Evolutionary conservation across 1,284 basidiomycete genomes (phyloP).

Genomic region (Melanopsichium pennsylvanicum): DNA sequence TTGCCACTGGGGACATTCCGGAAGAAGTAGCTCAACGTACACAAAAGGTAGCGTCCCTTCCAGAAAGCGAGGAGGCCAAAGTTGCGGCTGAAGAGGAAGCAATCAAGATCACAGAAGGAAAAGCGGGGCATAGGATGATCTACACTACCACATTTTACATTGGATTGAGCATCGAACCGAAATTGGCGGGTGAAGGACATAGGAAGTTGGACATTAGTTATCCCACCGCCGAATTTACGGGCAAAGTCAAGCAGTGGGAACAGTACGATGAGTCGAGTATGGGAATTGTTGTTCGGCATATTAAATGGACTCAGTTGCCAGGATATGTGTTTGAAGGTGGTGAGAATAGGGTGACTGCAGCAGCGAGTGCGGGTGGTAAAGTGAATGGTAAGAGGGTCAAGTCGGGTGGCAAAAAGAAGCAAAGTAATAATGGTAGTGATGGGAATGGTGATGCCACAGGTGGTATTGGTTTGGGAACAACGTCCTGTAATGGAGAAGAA

Average conservation of each 20-base stretch:
- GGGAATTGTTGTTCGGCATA: conserved; percentile 92
- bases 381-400: conserved; percentile 80
- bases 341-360: conserved; percentile 34
- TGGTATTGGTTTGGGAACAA: too few species aligned
- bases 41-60: conserved; percentile 51
- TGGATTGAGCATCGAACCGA: conserved; percentile 89
- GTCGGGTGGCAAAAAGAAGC: conserved; percentile 73
- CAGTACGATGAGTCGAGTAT: conserved; percentile 90
- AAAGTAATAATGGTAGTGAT: too few species aligned
- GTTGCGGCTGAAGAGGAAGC: conserved; percentile 53
- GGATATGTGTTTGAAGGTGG: conserved; percentile 82
- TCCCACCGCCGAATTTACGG: conserved; percentile 94
- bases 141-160: conserved; percentile 97
- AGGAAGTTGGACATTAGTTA: conserved; percentile 94
- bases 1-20: conserved; percentile 60
- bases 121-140: conserved; percentile 74
- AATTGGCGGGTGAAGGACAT: conserved; percentile 69
- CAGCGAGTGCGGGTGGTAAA: conserved; percentile 77
- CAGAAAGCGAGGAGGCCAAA: conserved; percentile 46
- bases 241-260: conserved; percentile 94
- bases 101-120: conserved; percentile 43
- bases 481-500: conserved; percentile 19
- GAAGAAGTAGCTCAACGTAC: conserved; percentile 59
- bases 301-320: conserved; percentile 85
- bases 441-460: conserved; percentile 21